A percentile compares a stretch with the other conserved stretches of the same genome.
Conservation (phyloP, 495 filamentous ascomycete genomes). For the Talaromyces stipitatus region DNA sequence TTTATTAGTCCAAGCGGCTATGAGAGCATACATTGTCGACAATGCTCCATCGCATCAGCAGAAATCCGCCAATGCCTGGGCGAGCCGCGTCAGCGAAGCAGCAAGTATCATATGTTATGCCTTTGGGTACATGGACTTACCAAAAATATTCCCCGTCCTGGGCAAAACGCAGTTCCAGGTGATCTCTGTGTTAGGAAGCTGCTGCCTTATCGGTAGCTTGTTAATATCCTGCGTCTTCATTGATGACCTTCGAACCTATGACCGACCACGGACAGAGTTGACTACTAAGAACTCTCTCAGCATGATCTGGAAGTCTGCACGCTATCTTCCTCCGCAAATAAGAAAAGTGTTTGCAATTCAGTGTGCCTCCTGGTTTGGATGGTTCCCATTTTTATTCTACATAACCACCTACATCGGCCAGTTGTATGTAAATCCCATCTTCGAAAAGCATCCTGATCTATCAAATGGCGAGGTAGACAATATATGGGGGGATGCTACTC, state of each 20-base stretch:
- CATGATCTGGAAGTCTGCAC: neutral
- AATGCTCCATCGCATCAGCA: conserved; percentile 85
- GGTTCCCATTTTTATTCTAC: conserved; percentile 94
- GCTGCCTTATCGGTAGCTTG: conserved; percentile 62
- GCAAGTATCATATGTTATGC: conserved; percentile 83
- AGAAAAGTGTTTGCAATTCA: conserved; percentile 77
- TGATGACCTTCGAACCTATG: conserved; percentile 20
- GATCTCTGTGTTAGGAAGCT: conserved; percentile 70
- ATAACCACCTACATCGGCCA: conserved; percentile 86
- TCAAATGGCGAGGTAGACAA: conserved; percentile 56
- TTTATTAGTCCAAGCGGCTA: conserved; percentile 66
- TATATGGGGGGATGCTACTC: conserved; percentile 73
- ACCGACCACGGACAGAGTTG: neutral
- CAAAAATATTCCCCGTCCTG: conserved; percentile 51
- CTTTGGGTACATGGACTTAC: conserved; percentile 54
- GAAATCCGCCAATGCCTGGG: conserved; percentile 83
- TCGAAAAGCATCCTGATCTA: conserved; percentile 34
- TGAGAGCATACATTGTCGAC: conserved; percentile 89
- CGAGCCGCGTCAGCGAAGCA: conserved; percentile 67
- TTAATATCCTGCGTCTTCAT: conserved; percentile 56
- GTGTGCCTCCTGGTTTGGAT: conserved; percentile 85
- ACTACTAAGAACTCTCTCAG: neutral
- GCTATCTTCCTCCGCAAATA: conserved; percentile 39
- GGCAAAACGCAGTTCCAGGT: conserved; percentile 84
- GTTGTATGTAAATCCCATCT: conserved; percentile 74